These are phyloP conservation scores for Aspergillus coremiiformis DNA, from an alignment of 495 filamentous ascomycete species.

Conservation along the genomic window DNA sequence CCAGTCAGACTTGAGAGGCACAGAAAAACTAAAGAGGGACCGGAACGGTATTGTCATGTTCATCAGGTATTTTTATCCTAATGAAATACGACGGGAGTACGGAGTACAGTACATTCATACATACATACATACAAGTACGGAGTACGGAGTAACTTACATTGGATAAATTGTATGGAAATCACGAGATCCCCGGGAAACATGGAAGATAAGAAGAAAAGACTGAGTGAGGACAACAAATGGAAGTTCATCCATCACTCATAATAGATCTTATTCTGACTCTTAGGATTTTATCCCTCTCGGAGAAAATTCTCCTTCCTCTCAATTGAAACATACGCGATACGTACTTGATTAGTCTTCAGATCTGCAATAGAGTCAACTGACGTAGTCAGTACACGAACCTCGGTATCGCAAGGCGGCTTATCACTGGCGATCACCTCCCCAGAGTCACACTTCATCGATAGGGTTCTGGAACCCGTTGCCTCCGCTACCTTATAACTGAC, in stretches of 20 bases:
- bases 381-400: slow-evolving; percentile 28
- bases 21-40: neutral
- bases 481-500: slow-evolving; percentile 6
- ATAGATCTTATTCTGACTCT: neutral
- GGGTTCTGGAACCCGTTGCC: slow-evolving; percentile 30
- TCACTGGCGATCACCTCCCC: slow-evolving; percentile 29
- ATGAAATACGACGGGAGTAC: too few species aligned
- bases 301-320: too few species aligned
- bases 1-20: neutral
- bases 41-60: neutral
- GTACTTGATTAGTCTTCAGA: too few species aligned
- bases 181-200: neutral
- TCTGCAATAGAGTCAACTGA: slow-evolving; percentile 7
- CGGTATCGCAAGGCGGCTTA: slow-evolving; percentile 36
- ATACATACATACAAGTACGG: too few species aligned
- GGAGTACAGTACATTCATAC: too few species aligned
- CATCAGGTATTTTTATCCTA: neutral
- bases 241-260: too few species aligned
- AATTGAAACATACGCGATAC: too few species aligned
- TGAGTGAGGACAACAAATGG: too few species aligned
- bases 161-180: neutral
- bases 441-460: slow-evolving; percentile 24
- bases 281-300: too few species aligned
- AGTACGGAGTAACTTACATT: neutral
- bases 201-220: neutral